Base-by-base conservation (phyloP, 306 rosid species). In the Prinsepia uniflora region DNA sequence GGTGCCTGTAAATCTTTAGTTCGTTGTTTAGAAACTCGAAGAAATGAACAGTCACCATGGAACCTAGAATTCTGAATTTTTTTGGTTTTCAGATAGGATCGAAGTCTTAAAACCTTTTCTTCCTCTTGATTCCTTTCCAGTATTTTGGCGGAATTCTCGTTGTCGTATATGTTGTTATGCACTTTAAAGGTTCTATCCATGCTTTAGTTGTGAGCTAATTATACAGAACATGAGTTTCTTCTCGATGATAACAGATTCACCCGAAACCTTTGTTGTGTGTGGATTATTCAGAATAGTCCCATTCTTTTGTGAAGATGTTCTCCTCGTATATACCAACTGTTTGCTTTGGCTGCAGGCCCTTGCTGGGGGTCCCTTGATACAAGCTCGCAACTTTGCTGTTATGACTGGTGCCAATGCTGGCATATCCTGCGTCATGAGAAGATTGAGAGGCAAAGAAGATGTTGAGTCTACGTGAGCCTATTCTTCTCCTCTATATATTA, bases 391-490 rank as follows among this genome's bases (percentile, higher is more conserved):
- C 76, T 95, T 95, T 78, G 99, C 99, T 64, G 96, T 95, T 58
- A 91, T 95, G 97, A 91, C 97, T 0, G 99, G 99, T 66, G 96
- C 84, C 61, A 95, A 91, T 80, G 99, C 99, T 20, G 99, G 99
- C 44, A 91, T 95, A 70, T 64, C 99, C 20, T 89, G 89, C 81
- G 89, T 91, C 43, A 83, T 95, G 97, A 95, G 77, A 85, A 92
- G 99, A 82, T 2, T 95, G 67, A 85, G 97, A 76, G 97, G 99
- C 60, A 95, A 91, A 84, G 99, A 95, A 74, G 99, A 95, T 80
- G 93, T 91, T 20, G 92, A 95, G 72, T 79, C 89, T 50, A 89
- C 97, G 99, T 95, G 40, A 81, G 85, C 5, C 71, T 75, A 20
- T 55, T 67, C 24, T 17, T 68, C 68, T 43, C 40, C 45, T 14